phyloP scores from a whole-genome alignment of 129 eudicot species.

The Smallanthus sonchifolius region DNA sequence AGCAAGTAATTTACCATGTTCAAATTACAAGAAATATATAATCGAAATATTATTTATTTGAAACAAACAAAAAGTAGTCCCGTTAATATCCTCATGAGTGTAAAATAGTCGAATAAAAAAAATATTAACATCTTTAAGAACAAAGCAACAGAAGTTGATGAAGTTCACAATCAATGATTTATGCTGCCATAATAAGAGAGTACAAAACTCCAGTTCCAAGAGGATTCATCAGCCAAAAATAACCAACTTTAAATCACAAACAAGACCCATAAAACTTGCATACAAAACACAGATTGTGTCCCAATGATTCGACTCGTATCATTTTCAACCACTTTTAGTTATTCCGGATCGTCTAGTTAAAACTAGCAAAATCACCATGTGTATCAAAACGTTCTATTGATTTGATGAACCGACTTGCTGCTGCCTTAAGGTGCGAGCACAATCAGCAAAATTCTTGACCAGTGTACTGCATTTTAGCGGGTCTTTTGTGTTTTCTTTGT shows the following conservation, averaged over 20 bases:
- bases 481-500: slow-evolving; percentile 59
- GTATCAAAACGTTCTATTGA: slow-evolving; percentile 21
- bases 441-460: slow-evolving; percentile 58
- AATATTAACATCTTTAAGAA: neutral
- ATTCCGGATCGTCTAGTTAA: slow-evolving; percentile 20
- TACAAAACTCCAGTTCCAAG: neutral
- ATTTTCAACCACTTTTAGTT: slow-evolving; percentile 19
- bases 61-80: neutral
- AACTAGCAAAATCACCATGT: slow-evolving; percentile 26
- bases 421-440: slow-evolving; percentile 73
- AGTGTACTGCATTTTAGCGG: slow-evolving; percentile 68
- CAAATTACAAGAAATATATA: too few relatives aligned
- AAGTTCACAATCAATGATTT: neutral
- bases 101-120: neutral
- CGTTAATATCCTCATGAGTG: neutral
- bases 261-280: slow-evolving; percentile 11
- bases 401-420: slow-evolving; percentile 36
- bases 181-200: neutral
- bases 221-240: neutral
- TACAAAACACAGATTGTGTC: slow-evolving; percentile 12
- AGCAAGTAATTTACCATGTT: too few relatives aligned
- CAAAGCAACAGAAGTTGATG: neutral
- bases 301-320: slow-evolving; percentile 21
- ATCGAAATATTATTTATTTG: too few relatives aligned
- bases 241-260: slow-evolving; percentile 13